A percentile compares a stretch with the other conserved stretches of the same genome.
These are phyloP conservation scores for Spatholobus suberectus DNA, from an alignment of 306 rosid species.

Conservation along the genomic window DNA sequence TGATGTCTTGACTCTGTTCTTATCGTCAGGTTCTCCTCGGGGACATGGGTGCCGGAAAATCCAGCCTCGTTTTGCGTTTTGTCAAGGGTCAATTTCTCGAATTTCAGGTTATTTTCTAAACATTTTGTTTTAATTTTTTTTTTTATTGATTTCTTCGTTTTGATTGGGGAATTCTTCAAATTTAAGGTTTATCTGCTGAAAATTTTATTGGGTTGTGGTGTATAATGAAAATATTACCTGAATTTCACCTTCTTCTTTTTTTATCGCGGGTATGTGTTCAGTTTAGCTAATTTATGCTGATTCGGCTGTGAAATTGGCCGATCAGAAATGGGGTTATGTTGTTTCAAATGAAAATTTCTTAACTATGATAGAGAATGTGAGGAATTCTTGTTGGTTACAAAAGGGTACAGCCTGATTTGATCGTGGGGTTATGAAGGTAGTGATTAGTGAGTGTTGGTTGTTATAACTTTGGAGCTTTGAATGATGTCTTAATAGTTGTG, in stretches of 20 bases:
- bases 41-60: slow-evolving; percentile 73
- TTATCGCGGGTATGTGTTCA: background rate
- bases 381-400: slow-evolving; percentile 4
- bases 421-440: background rate
- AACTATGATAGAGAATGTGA: background rate
- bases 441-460: background rate
- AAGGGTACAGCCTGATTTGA: background rate
- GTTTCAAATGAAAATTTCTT: slow-evolving; percentile 15
- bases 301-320: background rate
- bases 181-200: background rate
- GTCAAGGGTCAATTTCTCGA: slow-evolving; percentile 72
- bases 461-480: slow-evolving; percentile 10
- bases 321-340: background rate
- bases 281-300: slow-evolving; percentile 31
- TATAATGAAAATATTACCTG: background rate
- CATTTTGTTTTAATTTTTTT: background rate
- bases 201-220: slow-evolving; percentile 12
- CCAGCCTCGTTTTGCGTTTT: slow-evolving; percentile 70
- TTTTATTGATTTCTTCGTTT: slow-evolving; percentile 14
- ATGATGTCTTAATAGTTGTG: background rate
- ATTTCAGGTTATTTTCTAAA: slow-evolving; percentile 52
- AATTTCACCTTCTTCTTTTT: background rate
- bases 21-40: slow-evolving; percentile 66
- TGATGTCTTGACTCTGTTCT: slow-evolving; percentile 5
- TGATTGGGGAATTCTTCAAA: slow-evolving; percentile 13